A percentile compares a stretch with the other conserved stretches of the same genome.
Evolutionary conservation across 306 rosid species (phyloP).

Genomic region (Prunus fruticosa): DNA sequence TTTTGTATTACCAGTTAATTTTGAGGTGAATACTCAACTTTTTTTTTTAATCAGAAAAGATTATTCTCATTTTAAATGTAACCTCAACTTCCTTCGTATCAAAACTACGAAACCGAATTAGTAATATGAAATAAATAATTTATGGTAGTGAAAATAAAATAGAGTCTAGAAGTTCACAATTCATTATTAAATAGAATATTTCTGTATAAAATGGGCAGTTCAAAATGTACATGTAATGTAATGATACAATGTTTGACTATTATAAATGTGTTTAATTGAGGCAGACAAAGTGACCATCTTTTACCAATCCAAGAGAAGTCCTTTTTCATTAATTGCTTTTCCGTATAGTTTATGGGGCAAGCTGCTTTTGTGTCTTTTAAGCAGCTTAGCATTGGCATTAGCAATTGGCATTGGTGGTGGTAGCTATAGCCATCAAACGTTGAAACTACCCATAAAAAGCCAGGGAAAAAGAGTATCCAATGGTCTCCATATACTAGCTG

Average conservation of each 20-base stretch:
- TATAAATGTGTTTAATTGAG: conserved; percentile 30
- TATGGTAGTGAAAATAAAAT: no score
- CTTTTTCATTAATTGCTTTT: conserved; percentile 4
- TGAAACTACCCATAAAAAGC: conserved; percentile 18
- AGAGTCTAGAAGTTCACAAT: no score
- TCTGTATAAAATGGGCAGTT: no score
- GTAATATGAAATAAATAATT: no score
- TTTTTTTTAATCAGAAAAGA: no score
- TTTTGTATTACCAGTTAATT: rapidly evolving
- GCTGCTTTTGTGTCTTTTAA: conserved; percentile 37
- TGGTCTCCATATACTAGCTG: conserved; percentile 11
- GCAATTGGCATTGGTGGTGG: no score
- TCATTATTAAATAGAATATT: no score
- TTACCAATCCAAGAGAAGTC: conserved; percentile 48
- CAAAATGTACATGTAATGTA: no score
- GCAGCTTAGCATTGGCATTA: conserved; percentile 7
- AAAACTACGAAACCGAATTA: rapidly evolving
- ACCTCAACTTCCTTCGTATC: no score
- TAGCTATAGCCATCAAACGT: conserved; percentile 2
- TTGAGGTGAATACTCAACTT: no score
- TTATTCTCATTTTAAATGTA: no score
- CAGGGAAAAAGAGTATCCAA: conserved; percentile 28
- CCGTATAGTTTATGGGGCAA: conserved; percentile 23
- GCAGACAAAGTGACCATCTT: conserved; percentile 59
- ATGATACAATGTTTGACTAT: conserved; percentile 35